Evolutionary conservation across 192 early-diverging fungal species (phyloP).

Genomic region (Powellomyces hirtus): DNA sequence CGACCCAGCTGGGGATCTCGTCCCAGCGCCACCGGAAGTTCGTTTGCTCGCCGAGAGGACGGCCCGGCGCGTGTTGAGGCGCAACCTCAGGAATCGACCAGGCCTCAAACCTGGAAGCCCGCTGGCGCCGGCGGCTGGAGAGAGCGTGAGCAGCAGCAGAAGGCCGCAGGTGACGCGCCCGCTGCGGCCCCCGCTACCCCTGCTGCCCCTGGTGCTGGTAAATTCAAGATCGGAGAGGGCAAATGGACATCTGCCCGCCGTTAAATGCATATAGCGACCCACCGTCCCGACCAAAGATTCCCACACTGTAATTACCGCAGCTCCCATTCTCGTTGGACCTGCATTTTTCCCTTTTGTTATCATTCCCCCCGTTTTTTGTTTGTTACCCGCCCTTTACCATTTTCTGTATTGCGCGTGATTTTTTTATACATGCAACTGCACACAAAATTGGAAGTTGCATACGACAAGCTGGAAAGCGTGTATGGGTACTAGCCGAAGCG

Average conservation of each 20-base stretch:
- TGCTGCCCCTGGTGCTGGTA: not conserved
- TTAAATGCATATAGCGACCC: too few species aligned
- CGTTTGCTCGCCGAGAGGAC: constrained; percentile 2
- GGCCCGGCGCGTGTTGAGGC: not conserved
- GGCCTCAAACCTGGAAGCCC: not conserved
- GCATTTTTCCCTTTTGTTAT: too few species aligned
- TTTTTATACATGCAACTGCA: not conserved
- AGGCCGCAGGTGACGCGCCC: not conserved
- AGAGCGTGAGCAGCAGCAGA: not conserved
- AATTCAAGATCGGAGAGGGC: constrained; percentile 24
- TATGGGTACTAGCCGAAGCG: too few species aligned
- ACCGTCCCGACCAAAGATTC: too few species aligned
- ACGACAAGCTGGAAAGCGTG: too few species aligned
- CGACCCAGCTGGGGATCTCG: not conserved
- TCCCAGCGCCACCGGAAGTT: not conserved
- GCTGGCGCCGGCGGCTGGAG: not conserved
- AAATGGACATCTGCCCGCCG: constrained; percentile 20
- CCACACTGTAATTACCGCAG: too few species aligned
- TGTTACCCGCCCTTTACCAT: too few species aligned
- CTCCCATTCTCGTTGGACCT: too few species aligned
- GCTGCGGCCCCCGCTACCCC: not conserved
- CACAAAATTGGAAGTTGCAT: too few species aligned
- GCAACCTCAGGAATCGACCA: too few species aligned
- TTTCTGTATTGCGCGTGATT: not conserved
- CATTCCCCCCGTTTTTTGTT: too few species aligned